Evolutionary conservation across 768 basidiomycete species (phyloP), one percentile per base, ranked within the genome.

Genomic region (Coprinopsis cinerea): DNA sequence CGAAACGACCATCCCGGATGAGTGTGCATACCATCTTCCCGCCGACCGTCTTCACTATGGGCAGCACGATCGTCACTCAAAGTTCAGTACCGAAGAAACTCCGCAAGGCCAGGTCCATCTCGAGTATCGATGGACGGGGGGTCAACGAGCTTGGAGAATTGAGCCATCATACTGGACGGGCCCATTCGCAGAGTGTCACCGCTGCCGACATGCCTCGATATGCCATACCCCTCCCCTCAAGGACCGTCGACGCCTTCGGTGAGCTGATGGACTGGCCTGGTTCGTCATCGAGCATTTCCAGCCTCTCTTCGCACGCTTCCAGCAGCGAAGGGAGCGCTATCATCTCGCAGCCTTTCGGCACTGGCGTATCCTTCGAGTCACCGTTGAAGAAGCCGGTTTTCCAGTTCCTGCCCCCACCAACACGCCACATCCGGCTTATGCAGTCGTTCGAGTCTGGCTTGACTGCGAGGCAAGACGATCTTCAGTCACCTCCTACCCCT

Each of bases 371-470:
- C 2, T 89, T 85, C 56, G 81, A 82, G 48, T 72, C 79, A 0
- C 85, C 83, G 2, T 70, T 75, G 52, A 72, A 67, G 27, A 70
- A 73, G 6, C 64, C 68, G 1, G 4, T 22, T 20, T 46, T 69
- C 1, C 64, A 78, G 15, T 70, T 66, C 42, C 61, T 79, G 3
- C 69, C 72, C 3, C 57, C 76, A 1, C 74, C 80, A 1, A 45
- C 44, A 3, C 80, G 77, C 3, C 70, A 73, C 36, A 62, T 92
- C n/a, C 83, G 88, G 20, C 85, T 84, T 61, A 87, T 91, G 83
- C 88, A 91, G 56, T 88, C 86, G 0, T 92, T 92, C 59, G 90
- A 92, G 56, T 91, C 88, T 3, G 82, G 82, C 1, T 63, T 86
- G 30, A 92, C 90, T 0, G 88, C 86, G 0, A 77, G 81, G 20